These are phyloP conservation scores for Inga oerstediana DNA, from an alignment of 306 rosid species.

Conservation along the genomic window DNA sequence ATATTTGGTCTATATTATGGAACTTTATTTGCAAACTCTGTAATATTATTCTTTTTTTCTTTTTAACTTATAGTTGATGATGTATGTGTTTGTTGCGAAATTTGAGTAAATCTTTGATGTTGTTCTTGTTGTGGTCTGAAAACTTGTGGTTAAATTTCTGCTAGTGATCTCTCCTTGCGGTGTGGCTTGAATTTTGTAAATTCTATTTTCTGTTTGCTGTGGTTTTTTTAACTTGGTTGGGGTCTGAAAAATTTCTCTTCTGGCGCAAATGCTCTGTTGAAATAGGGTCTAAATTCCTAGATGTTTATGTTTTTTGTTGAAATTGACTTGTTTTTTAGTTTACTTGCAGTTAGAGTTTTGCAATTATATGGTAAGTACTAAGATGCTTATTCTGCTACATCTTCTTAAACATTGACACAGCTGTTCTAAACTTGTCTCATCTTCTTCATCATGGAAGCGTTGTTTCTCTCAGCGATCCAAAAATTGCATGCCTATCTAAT, in stretches of 20 bases:
- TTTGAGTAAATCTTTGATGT: not conserved
- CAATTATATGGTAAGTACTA: constrained; percentile 53
- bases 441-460: constrained; percentile 19
- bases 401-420: not conserved
- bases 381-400: not conserved
- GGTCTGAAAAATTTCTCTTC: not conserved
- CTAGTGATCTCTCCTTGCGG: not conserved
- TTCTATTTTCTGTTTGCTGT: not conserved
- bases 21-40: not conserved
- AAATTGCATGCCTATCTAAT: not conserved
- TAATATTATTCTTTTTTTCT: not conserved
- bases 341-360: constrained; percentile 65
- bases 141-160: not conserved
- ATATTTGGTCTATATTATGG: not conserved
- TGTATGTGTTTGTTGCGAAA: not conserved
- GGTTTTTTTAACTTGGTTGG: not conserved
- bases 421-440: constrained; percentile 11
- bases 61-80: not conserved
- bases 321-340: constrained; percentile 44
- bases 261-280: not conserved
- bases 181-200: not conserved
- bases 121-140: not conserved
- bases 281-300: not conserved
- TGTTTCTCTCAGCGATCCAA: constrained; percentile 9
- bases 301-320: not conserved